Conservation (phyloP, 768 basidiomycete genomes). For the Tylopilus felleus region DNA sequence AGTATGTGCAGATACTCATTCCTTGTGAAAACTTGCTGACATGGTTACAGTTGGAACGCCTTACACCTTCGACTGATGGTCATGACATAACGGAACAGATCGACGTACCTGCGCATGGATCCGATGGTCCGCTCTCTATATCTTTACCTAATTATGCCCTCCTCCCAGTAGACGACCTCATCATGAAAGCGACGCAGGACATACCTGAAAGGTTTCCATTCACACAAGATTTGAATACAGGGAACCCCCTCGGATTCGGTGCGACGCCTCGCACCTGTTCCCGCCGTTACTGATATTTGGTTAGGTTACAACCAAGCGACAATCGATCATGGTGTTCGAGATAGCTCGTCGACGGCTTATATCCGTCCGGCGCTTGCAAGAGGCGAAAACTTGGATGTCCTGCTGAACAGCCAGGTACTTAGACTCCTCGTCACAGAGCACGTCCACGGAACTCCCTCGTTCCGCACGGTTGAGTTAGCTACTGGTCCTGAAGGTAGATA, state of each 20-base stretch:
- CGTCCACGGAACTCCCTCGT: not conserved
- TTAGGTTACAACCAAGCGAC: not conserved
- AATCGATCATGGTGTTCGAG: not conserved
- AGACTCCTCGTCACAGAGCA: not conserved
- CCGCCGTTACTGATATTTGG: not conserved
- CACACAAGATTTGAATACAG: not conserved
- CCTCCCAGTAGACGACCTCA: not conserved
- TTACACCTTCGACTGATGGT: not conserved
- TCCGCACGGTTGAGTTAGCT: too few species aligned
- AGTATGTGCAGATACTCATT: not conserved
- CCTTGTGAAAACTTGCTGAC: not conserved
- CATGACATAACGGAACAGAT: not conserved
- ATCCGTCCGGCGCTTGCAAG: not conserved
- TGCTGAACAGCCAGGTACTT: not conserved
- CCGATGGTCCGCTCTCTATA: not conserved
- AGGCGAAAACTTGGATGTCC: not conserved
- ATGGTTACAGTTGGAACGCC: not conserved
- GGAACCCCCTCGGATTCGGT: not conserved
- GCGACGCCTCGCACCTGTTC: not conserved
- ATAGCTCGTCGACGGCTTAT: not conserved
- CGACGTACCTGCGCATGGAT: not conserved
- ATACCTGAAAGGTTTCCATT: not conserved
- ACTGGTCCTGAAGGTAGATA: too few species aligned
- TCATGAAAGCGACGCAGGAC: not conserved
- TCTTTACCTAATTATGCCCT: not conserved